phyloP scores from a whole-genome alignment of 805 yeast genomes.

The Spathaspora sp. region DNA sequence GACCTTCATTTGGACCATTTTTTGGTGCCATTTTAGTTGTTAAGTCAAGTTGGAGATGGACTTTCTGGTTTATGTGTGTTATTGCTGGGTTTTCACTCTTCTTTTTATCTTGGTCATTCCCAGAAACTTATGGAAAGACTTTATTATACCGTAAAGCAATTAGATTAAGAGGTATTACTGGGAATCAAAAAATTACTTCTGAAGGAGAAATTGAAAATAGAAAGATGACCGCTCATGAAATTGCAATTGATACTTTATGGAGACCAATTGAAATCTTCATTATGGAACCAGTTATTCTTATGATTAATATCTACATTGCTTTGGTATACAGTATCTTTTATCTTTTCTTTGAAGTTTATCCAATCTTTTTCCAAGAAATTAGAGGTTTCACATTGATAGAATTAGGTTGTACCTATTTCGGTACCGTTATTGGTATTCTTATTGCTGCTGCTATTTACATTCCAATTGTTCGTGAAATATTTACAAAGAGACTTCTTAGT shows the following conservation, averaged over 20 bases:
- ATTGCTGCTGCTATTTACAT: slow-evolving; percentile 33
- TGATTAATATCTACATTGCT: slow-evolving; percentile 50
- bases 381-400: slow-evolving; percentile 47
- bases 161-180: slow-evolving; percentile 47
- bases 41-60: slow-evolving; percentile 40
- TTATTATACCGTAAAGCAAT: slow-evolving; percentile 45
- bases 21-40: slow-evolving; percentile 50
- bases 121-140: slow-evolving; percentile 47
- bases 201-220: slow-evolving; percentile 34
- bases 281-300: slow-evolving; percentile 54
- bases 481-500: slow-evolving; percentile 17
- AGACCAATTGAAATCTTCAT: slow-evolving; percentile 49
- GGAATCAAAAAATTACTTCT: slow-evolving; percentile 41
- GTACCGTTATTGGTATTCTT: slow-evolving; percentile 45
- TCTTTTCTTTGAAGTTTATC: slow-evolving; percentile 60
- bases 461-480: slow-evolving; percentile 18
- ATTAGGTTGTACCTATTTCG: slow-evolving; percentile 46
- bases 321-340: slow-evolving; percentile 51
- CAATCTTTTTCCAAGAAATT: slow-evolving; percentile 45
- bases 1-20: slow-evolving; percentile 56
- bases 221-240: slow-evolving; percentile 14
- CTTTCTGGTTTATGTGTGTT: slow-evolving; percentile 49
- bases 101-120: slow-evolving; percentile 36
- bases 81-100: slow-evolving; percentile 11
- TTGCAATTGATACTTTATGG: slow-evolving; percentile 33